Percentiles rank a stretch among this genome's conserved stretches.
Conservation (phyloP, 345 rosid species). For the Zanthoxylum bungeanum region DNA sequence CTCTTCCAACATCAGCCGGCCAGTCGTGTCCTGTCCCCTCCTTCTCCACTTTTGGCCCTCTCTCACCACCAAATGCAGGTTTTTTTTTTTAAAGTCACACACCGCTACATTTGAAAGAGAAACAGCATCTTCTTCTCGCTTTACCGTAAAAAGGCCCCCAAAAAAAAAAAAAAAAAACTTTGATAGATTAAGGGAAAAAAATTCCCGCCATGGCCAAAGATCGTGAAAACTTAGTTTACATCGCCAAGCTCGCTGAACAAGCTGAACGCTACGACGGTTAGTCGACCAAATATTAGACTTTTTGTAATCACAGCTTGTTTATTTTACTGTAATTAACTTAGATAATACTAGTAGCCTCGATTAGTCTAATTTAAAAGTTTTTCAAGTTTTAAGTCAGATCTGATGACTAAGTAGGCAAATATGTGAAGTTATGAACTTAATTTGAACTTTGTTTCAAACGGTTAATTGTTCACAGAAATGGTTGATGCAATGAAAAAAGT, state of each 20-base stretch:
- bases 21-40: conserved; percentile 17
- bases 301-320: not conserved
- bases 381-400: not conserved
- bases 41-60: too few relatives aligned
- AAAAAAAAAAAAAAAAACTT: too few relatives aligned
- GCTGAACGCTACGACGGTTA: conserved; percentile 58
- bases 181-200: too few relatives aligned
- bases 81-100: too few relatives aligned
- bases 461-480: conserved; percentile 36
- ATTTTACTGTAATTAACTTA: not conserved
- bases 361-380: not conserved
- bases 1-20: conserved; percentile 1
- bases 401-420: not conserved
- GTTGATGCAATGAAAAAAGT: conserved; percentile 52
- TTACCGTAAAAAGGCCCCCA: too few relatives aligned
- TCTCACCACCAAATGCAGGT: too few relatives aligned
- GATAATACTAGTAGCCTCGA: not conserved
- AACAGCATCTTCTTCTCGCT: conserved; percentile 7
- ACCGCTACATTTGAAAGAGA: not conserved
- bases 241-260: conserved; percentile 60
- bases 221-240: conserved; percentile 43
- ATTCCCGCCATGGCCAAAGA: conserved; percentile 38
- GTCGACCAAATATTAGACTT: not conserved
- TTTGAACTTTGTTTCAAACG: not conserved
- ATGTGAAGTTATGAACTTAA: too few relatives aligned